phyloP scores from a whole-genome alignment of 345 rosid species.

The Ceriops zippeliana region DNA sequence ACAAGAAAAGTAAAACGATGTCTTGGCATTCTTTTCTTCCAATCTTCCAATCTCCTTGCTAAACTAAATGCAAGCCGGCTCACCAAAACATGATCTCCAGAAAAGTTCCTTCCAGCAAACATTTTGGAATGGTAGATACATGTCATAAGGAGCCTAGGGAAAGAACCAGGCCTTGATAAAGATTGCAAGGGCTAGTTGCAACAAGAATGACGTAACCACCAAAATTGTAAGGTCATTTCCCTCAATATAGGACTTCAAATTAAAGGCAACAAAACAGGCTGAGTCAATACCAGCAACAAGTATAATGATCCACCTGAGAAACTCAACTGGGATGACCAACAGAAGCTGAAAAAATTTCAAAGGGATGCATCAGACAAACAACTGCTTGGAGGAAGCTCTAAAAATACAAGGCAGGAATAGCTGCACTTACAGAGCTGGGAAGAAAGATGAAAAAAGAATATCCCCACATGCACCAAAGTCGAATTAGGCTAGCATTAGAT shows the following conservation, averaged over 20 bases:
- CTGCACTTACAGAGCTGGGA: constrained; percentile 60
- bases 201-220: constrained; percentile 55
- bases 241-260: constrained; percentile 53
- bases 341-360: constrained; percentile 49
- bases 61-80: too few species aligned
- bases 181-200: constrained; percentile 81
- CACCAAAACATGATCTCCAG: background rate
- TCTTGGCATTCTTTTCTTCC: constrained; percentile 4
- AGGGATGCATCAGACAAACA: constrained; percentile 10
- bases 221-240: constrained; percentile 50
- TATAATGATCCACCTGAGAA: constrained; percentile 77
- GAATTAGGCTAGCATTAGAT: constrained; percentile 69
- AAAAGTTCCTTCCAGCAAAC: background rate
- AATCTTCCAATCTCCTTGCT: too few species aligned
- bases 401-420: background rate
- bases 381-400: background rate
- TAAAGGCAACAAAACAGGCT: constrained; percentile 64
- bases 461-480: constrained; percentile 98
- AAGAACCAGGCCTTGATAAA: constrained; percentile 96
- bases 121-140: background rate
- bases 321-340: constrained; percentile 75
- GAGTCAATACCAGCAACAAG: constrained; percentile 65
- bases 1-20: constrained; percentile 2
- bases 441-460: constrained; percentile 79
- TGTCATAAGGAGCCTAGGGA: constrained; percentile 37